Base-by-base conservation (phyloP, 208 protist species). In the Trypanosoma theileri region DNA sequence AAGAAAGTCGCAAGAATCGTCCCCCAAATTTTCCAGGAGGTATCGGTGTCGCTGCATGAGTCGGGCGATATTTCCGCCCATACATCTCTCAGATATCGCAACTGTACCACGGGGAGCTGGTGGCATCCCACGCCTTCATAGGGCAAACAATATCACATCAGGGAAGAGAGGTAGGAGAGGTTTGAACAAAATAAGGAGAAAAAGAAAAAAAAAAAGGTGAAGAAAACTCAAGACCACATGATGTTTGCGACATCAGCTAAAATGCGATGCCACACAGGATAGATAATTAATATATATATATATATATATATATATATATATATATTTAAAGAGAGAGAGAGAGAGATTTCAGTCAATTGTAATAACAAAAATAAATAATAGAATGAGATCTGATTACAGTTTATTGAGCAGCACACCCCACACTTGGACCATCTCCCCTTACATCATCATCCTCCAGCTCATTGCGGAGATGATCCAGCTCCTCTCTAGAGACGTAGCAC, bases 391-490 rank as follows among this genome's bases (percentile, higher is more conserved):
- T 12, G 4, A 54, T 66, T 80, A 93, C 17, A 4, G 4, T 44
- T 66, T 80, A 93, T 65, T 94, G 88, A 46, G 72, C 46, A 4
- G 76, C 54, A 61, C 88, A 94, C 9, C 75, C 80, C 6, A 67
- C 59, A 16, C 58, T 57, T 44, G 45, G 66, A n/a, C 67, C 22
- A 22, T 67, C 54, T 35, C 66, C 82, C 8, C 86, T 83, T 13
- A 83, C 77, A 1, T 56, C 77, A 1, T 56, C 84, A 19, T 81
- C 77, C 19, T 84, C 82, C 71, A 88, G 69, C 51, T 82, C 76
- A 21, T 68, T 59, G 45, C 79, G 66, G n/a, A 88, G 68, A 12
- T 59, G 22, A 52, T 76, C 72, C 40, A 89, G 55, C 12, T 84
- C 79, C 65, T 83, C 76, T 61, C 76, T 72, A 14, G 69, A 71